Base-by-base conservation (phyloP, 805 yeast genomes). In the Kregervanrija fluxuum region DNA sequence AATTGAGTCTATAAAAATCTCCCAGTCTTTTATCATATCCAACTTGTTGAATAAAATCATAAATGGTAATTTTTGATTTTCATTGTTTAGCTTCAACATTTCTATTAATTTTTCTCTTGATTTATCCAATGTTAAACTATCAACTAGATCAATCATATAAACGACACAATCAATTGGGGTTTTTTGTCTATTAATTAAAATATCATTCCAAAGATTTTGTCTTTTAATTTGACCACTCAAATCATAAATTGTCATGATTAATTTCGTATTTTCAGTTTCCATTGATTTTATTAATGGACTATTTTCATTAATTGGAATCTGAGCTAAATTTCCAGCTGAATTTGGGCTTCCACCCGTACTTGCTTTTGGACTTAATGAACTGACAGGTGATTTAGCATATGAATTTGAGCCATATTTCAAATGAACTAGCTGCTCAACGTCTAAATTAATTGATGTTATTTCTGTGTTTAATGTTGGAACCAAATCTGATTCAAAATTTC, bases 201-300 rank as follows among this genome's bases (percentile, higher is more conserved):
- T 35, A 12, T 50, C 48, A 11, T 37, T 17, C 67, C 67, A 64
- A 8, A 51, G 12, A 17, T 53, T 32, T 11, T 54, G 61, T 35
- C 53, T 47, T 37, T 54, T 54, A 32, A 39, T 39, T 38, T 63
- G 68, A 8, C 68, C 68, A 44, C 64, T 56, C 33, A 61, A 40
- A 45, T 64, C 68, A 40, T 49, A 48, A 10, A 59, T 41, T 42
- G 53, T 56, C 37, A 22, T 22, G 6, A 22, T 22, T 22, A 22
- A 6, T 22, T 22, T 22, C 8, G 28, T 22, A 22, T 22, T 22
- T 5, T 22, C 28, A 6, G 6, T 6, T 22, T 22, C 28, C 28
- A 22, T 22, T 22, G 28, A 22, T 22, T 8, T 22, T 22, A 22
- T 22, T 22, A 22, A 6, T 6, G 28, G 28, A 6, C 28, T 22